These are phyloP conservation scores for Stagonosporopsis vannaccii DNA, from an alignment of 2,329 filamentous ascomycete genomes.

Conservation along the genomic window DNA sequence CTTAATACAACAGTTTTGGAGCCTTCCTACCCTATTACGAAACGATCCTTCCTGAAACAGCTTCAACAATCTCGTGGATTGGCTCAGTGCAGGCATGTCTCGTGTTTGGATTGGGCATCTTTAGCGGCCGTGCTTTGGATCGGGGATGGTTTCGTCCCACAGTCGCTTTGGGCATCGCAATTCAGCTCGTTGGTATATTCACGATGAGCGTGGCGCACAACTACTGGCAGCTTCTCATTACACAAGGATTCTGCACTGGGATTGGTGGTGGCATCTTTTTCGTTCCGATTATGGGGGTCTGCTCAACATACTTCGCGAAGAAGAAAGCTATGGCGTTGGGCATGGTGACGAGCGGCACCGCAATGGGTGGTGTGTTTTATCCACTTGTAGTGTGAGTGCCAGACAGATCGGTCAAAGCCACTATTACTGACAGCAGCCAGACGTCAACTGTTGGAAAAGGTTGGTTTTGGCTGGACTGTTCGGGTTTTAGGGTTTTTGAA, in stretches of 20 bases:
- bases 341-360: slow-evolving; percentile 65
- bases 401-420: background rate
- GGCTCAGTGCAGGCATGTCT: slow-evolving; percentile 59
- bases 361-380: slow-evolving; percentile 68
- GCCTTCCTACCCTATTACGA: slow-evolving; percentile 59
- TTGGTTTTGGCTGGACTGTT: slow-evolving; percentile 45
- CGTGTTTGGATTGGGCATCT: slow-evolving; percentile 54
- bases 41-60: slow-evolving; percentile 37
- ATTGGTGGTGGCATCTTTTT: slow-evolving; percentile 44
- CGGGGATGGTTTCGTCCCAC: slow-evolving; percentile 57
- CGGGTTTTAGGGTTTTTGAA: slow-evolving; percentile 55
- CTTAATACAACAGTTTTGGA: slow-evolving; percentile 42
- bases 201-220: slow-evolving; percentile 57
- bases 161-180: slow-evolving; percentile 50
- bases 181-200: slow-evolving; percentile 58
- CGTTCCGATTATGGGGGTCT: slow-evolving; percentile 40
- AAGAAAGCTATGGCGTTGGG: slow-evolving; percentile 66
- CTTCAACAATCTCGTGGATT: slow-evolving; percentile 61
- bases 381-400: slow-evolving; percentile 55
- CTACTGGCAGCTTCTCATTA: slow-evolving; percentile 56
- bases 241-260: slow-evolving; percentile 44
- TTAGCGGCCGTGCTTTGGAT: slow-evolving; percentile 59
- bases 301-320: slow-evolving; percentile 65
- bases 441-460: slow-evolving; percentile 56
- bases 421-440: background rate